A percentile compares a stretch with the other conserved stretches of the same genome.
phyloP scores from a whole-genome alignment of 805 yeast genomes.

The Ogataea corticis region DNA sequence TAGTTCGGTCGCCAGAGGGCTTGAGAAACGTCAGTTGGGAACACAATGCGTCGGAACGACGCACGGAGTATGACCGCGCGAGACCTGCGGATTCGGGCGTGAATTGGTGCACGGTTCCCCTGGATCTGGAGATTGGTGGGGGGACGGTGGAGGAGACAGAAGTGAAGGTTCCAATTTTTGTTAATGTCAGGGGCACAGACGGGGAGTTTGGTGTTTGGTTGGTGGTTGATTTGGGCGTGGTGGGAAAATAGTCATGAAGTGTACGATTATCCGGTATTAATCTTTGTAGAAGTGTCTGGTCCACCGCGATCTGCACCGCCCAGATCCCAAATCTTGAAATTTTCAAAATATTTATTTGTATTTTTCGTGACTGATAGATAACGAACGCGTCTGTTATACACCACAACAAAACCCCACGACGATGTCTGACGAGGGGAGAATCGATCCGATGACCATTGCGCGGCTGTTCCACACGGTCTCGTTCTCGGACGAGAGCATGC shows the following conservation, averaged over 20 bases:
- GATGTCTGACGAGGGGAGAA: not conserved
- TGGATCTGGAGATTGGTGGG: conserved; percentile 13
- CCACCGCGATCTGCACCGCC: not conserved
- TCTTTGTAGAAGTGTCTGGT: too few species aligned
- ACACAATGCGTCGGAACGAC: not conserved
- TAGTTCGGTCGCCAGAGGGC: conserved; percentile 24
- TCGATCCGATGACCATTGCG: conserved; percentile 43
- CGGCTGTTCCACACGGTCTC: conserved; percentile 52
- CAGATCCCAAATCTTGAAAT: not conserved
- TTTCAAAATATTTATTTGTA: too few species aligned
- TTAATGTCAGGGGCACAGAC: not conserved
- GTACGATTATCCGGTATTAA: too few species aligned
- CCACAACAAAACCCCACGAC: not conserved
- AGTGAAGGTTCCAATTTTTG: conserved; percentile 23
- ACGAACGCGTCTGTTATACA: not conserved
- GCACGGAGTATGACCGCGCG: not conserved
- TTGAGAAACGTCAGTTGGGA: conserved; percentile 11
- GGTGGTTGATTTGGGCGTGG: not conserved
- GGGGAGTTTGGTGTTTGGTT: conserved; percentile 2
- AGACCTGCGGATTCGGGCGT: conserved; percentile 24
- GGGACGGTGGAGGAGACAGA: not conserved
- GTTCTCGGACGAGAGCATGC: conserved; percentile 40
- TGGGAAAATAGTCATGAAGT: too few species aligned
- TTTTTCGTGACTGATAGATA: too few species aligned
- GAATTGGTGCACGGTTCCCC: conserved; percentile 33